Evolutionary conservation across 2,329 filamentous ascomycete species (phyloP), one percentile per base, ranked within the genome.

Genomic region (Ophiostoma australiae): DNA sequence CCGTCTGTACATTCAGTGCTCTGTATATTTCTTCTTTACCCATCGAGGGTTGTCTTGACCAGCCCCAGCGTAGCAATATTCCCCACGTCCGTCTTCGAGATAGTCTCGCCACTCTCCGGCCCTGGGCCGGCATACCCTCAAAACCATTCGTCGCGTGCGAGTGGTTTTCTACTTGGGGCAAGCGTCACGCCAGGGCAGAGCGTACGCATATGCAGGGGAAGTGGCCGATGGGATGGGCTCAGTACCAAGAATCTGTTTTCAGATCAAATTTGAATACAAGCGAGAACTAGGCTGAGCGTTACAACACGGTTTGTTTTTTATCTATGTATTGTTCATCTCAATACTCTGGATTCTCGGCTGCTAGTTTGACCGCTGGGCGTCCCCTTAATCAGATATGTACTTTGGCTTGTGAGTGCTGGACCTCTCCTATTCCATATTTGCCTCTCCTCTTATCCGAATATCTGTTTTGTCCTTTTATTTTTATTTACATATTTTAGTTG

Each of bases 201-300:
- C 52, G 52, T 17, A 58, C 13, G 48, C 55, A 27, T 65, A 65
- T 65, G 58, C 58, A 65, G 27, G 58, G 58, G 58, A 27, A 65
- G 23, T 39, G 13, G 20, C 7, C 31, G 10, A 58, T 27, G 52
- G 17, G 44, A 48, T 58, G 52, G 10, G 23, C 44, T 48, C 10
- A 27, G 7, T 27, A 13, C 3, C 23, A 27, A 27, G n/a, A 13
- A 58, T 58, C 8, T 1, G 13, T 17, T n/a, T 7, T 6, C 10
- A 58, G 11, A 27, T 7, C 6, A 58, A 58, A 27, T 31, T 31
- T 31, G 27, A 31, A 31, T 31, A 1, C 44, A 48, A 48, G n/a
- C n/a, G n/a, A n/a, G 15, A 48, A 48, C 1, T 15, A 48, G 44
- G 44, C 17, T 15, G 7, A 48, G 20, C 15, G 8, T 41, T 48